A percentile compares a stretch with the other conserved stretches of the same genome.
Evolutionary conservation across 257 asterid genomes (phyloP).

Genomic region (Jasminum sambac): DNA sequence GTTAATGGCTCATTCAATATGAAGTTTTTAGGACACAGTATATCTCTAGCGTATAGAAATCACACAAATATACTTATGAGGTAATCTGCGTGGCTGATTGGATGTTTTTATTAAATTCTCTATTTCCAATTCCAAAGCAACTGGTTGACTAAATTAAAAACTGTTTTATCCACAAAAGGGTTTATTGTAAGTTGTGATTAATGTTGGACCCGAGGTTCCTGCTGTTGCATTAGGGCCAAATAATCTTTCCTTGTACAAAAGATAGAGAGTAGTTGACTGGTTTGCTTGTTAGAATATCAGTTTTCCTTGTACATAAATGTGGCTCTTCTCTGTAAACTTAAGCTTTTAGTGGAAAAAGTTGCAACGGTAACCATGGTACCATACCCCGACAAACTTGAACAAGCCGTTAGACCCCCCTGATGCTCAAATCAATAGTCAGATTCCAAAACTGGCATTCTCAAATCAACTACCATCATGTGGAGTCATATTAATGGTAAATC

Average conservation of each 20-base stretch:
- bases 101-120: not conserved
- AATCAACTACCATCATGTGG: not conserved
- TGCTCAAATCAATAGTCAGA: not conserved
- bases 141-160: not conserved
- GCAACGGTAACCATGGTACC: not conserved
- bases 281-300: not conserved
- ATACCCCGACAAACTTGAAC: not conserved
- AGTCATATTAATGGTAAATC: not conserved
- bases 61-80: slow-evolving; percentile 86
- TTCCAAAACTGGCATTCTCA: not conserved
- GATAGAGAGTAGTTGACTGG: not conserved
- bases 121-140: slow-evolving; percentile 2
- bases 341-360: not conserved
- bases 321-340: not conserved
- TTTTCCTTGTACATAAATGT: not conserved
- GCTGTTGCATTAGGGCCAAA: not conserved
- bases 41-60: slow-evolving; percentile 76
- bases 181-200: slow-evolving; percentile 9
- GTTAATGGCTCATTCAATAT: slow-evolving; percentile 91
- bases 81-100: slow-evolving; percentile 35
- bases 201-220: slow-evolving; percentile 15
- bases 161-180: slow-evolving; percentile 3
- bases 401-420: not conserved
- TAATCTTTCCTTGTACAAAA: not conserved
- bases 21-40: slow-evolving; percentile 73